Base-by-base conservation (phyloP, 2,329 filamentous ascomycete genomes). In the Aspergillus pseudoglaucus region DNA sequence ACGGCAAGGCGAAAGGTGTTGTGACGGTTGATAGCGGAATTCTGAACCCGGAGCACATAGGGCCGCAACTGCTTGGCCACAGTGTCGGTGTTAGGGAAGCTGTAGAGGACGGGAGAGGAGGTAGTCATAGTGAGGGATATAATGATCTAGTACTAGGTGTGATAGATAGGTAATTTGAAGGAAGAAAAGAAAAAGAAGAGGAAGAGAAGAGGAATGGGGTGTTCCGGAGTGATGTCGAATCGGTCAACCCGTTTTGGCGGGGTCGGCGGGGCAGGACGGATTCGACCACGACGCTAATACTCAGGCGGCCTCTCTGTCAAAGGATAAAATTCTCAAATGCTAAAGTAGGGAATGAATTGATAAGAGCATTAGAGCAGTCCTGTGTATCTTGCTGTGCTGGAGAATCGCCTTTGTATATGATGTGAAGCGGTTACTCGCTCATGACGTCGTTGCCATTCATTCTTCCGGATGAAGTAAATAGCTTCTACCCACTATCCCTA, bases 1-100 rank as follows among this genome's bases (percentile, higher is more conserved):
- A 97, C 87, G 56, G 84, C 93, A 51, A 98, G 77, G 70, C 94
- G 91, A 80, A 98, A 97, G 65, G 78, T 79, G 54, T 80, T 78
- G 70, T 97, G 93, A 53, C 90, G 87, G 57, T 77, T 74, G 54
- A 97, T 73, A 50, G 90, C 89, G 51, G 84, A 80, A 62, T 84
- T 85, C 72, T 98, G 91, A 61, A 80, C 83, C 60, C 87, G 80
- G 59, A 96, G 78, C 60, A 97, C 76, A 71, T 94, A 96, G 59
- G 81, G 75, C 64, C 90, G 86, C 59, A 98, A 81, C 55, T 85
- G 84, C 32, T 79, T 74, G 17, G 90, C 88, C 57, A 98, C 83
- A 51, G 81, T 76, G 56, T 82, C 78, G 62, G 79, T 73, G 69
- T 77, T 78, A 57, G 82, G 74, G 72, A 94, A 97, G 58, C 87